Evolutionary conservation across 192 early-diverging fungal species (phyloP), one percentile per base, ranked within the genome.

Genomic region (Mortierella alpina): DNA sequence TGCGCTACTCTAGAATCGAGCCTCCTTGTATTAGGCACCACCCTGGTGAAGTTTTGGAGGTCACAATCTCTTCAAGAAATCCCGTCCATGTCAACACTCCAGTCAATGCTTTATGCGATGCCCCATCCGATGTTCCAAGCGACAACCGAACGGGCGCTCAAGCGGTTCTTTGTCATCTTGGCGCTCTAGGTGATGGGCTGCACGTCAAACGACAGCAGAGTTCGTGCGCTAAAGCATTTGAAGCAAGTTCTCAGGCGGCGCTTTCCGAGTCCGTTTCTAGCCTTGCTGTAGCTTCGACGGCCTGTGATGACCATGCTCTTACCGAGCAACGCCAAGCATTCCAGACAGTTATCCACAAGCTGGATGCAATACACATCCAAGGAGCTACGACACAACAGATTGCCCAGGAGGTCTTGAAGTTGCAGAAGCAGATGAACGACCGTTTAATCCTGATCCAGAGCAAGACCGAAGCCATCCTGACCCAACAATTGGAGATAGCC

Each of bases 381-480:
- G 52, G 52, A 5, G 13, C 52, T 14, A 53, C 15, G 13, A 53
- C 52, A 20, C 52, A 53, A 20, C 52, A 54, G 52, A 53, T 66
- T 66, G 63, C 18, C 41, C 44, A 47, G 23, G 53, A 73, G 47
- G 46, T 49, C 50, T 65, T 65, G 48, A 46, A 73, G 63, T 0
- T 50, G 46, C 10, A 15, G 18, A 64, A 65, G n/a, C 62, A 63
- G 40, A 63, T 50, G 48, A 47, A 61, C n/a, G 62, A 63, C 9
- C 62, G 62, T 31, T 50, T 63, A 31, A 50, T 50, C 5, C 45
- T 63, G 47, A 51, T 63, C 62, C 62, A 63, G 22, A 63, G 62
- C 46, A 63, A 50, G 12, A 50, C 48, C 46, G 47, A 63, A 22
- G 62, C 62, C 18, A 50, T 63, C 8, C n/a, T 63, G 22, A 63